A percentile compares a stretch with the other conserved stretches of the same genome.
These are phyloP conservation scores for Hypholoma fasciculare DNA, from an alignment of 768 basidiomycete genomes.

Conservation along the genomic window DNA sequence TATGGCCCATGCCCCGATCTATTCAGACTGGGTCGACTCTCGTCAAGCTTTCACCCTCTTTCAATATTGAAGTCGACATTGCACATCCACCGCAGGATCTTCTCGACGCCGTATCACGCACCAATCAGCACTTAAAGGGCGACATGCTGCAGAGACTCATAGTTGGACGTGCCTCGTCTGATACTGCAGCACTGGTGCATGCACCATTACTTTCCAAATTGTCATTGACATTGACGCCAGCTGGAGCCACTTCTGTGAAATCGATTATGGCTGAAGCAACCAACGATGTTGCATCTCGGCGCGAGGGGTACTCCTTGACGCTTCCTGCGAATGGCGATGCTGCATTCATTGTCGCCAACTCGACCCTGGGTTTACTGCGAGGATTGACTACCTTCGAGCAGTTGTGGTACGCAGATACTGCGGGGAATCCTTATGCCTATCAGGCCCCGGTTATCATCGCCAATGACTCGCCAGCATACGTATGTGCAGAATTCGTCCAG, in stretches of 20 bases:
- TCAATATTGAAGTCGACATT: constrained; percentile 45
- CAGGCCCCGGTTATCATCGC: constrained; percentile 57
- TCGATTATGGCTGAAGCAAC: constrained; percentile 56
- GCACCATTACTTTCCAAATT: constrained; percentile 46
- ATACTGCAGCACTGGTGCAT: constrained; percentile 34
- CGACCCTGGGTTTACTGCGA: constrained; percentile 66
- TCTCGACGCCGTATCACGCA: constrained; percentile 52
- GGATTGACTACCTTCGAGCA: constrained; percentile 80
- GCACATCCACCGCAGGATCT: constrained; percentile 54
- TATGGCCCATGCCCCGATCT: constrained; percentile 52
- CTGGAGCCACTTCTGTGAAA: constrained; percentile 25
- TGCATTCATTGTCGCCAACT: constrained; percentile 60
- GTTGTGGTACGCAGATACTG: constrained; percentile 60
- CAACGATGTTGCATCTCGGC: constrained; percentile 44
- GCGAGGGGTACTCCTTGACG: constrained; percentile 60
- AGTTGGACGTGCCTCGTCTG: constrained; percentile 55
- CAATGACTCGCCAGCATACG: constrained; percentile 65
- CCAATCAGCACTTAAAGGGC: constrained; percentile 39
- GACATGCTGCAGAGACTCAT: constrained; percentile 64
- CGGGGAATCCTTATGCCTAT: constrained; percentile 48
- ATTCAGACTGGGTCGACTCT: constrained; percentile 42
- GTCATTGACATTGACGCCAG: constrained; percentile 36
- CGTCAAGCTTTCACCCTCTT: constrained; percentile 47
- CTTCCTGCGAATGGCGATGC: constrained; percentile 53
- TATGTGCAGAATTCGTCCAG: constrained; percentile 26